phyloP scores from a whole-genome alignment of 768 basidiomycete species.

The Tricholoma bakamatsutake region DNA sequence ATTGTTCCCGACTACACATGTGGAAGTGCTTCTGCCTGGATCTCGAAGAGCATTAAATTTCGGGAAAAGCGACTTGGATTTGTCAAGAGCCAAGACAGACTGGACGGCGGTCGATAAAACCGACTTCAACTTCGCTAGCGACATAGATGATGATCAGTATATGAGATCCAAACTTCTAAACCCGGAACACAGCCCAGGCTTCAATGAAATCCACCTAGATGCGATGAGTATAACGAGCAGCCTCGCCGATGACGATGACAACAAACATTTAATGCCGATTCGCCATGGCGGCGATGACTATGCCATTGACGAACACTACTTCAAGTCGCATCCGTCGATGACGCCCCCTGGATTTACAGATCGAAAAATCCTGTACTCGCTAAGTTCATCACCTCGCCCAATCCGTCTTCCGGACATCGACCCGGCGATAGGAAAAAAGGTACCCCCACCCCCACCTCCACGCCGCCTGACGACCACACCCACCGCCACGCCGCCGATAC shows the following conservation, averaged over 20 bases:
- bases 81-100: not conserved
- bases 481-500: constrained; percentile 39
- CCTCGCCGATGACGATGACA: constrained; percentile 39
- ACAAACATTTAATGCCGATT: constrained; percentile 21
- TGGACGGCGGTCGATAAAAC: constrained; percentile 8
- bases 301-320: constrained; percentile 15
- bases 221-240: constrained; percentile 38
- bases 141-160: constrained; percentile 44
- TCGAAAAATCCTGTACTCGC: constrained; percentile 1
- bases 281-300: constrained; percentile 9
- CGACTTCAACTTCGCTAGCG: constrained; percentile 24
- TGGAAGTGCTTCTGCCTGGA: constrained; percentile 40
- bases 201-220: constrained; percentile 37
- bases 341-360: not conserved
- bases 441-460: constrained; percentile 64
- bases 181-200: constrained; percentile 33
- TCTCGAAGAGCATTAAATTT: constrained; percentile 15
- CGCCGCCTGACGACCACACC: constrained; percentile 34
- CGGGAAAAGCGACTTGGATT: constrained; percentile 3
- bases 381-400: constrained; percentile 11
- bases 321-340: constrained; percentile 4
- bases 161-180: constrained; percentile 39
- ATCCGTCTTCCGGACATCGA: constrained; percentile 17
- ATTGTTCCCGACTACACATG: constrained; percentile 77
- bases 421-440: constrained; percentile 32